Evolutionary conservation across 2,329 filamentous ascomycete genomes (phyloP).

Genomic region (Arachnomyces sp.): DNA sequence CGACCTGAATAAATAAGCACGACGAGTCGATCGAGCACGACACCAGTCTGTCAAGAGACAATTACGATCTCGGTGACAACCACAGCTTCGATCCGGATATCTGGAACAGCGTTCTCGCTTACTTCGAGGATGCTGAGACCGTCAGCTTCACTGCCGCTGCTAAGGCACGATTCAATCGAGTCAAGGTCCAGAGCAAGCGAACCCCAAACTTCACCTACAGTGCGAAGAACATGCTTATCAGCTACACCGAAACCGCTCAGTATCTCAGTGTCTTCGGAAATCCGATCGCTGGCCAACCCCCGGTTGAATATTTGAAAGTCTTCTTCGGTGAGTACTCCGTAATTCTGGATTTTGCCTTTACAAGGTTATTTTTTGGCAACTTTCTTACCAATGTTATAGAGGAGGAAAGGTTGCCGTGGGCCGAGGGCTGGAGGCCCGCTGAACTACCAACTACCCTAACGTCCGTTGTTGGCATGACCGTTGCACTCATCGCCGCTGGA

Average conservation of each 20-base stretch:
- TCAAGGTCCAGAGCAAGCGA: slow-evolving; percentile 16
- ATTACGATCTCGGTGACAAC: slow-evolving; percentile 28
- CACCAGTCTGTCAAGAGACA: slow-evolving; percentile 24
- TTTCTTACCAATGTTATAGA: slow-evolving; percentile 12
- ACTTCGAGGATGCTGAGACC: slow-evolving; percentile 18
- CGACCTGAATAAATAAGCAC: slow-evolving; percentile 17
- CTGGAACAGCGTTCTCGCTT: slow-evolving; percentile 17
- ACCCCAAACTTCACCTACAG: slow-evolving; percentile 28
- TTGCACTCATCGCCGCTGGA: slow-evolving; percentile 12
- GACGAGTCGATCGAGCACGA: slow-evolving; percentile 32
- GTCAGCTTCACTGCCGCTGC: slow-evolving; percentile 16
- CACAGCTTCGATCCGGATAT: slow-evolving; percentile 25
- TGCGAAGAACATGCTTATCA: slow-evolving; percentile 23
- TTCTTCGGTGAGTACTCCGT: slow-evolving; percentile 19
- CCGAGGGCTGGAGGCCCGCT: slow-evolving; percentile 26
- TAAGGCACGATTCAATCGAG: slow-evolving; percentile 23
- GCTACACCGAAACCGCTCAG: slow-evolving; percentile 32
- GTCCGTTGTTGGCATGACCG: slow-evolving; percentile 12
- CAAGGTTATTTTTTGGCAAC: background rate
- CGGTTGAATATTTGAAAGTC: slow-evolving; percentile 24
- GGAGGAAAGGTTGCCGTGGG: slow-evolving; percentile 28
- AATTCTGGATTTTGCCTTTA: background rate
- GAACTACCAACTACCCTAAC: slow-evolving; percentile 11
- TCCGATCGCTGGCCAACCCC: slow-evolving; percentile 23
- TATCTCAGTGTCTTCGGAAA: slow-evolving; percentile 29